These are phyloP conservation scores for Cryoendolithus antarcticus DNA, from an alignment of 2,329 filamentous ascomycete species.

Conservation along the genomic window DNA sequence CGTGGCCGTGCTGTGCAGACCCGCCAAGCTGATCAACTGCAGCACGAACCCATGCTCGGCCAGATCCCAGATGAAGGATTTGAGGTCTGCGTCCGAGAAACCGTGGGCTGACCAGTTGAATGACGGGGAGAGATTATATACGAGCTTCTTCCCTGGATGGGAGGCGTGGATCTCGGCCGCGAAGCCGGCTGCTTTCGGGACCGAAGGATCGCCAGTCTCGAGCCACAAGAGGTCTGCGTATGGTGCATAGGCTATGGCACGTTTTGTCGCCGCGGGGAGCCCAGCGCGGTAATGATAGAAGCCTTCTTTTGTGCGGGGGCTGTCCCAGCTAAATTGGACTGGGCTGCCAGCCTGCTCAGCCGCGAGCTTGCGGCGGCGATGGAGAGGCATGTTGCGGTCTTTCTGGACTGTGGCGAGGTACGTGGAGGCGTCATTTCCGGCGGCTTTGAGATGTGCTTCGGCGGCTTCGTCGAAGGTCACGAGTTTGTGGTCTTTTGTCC, in stretches of 20 bases:
- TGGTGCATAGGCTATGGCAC: constrained; percentile 79
- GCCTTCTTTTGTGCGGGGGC: constrained; percentile 84
- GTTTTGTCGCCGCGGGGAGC: constrained; percentile 78
- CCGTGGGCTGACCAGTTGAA: constrained; percentile 99
- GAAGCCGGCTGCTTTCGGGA: constrained; percentile 63
- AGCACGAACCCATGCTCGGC: constrained; percentile 68
- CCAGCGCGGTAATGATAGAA: constrained; percentile 84
- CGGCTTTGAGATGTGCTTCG: constrained; percentile 23
- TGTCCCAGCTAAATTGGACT: constrained; percentile 79
- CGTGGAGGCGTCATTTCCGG: constrained; percentile 15
- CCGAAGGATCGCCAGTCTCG: constrained; percentile 81
- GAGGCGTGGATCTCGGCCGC: constrained; percentile 59
- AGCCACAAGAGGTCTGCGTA: constrained; percentile 96
- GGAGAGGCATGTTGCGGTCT: constrained; percentile 65
- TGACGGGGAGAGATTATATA: constrained; percentile 91
- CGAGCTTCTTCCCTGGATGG: constrained; percentile 71
- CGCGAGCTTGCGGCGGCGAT: constrained; percentile 62
- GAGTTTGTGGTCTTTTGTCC: constrained; percentile 76
- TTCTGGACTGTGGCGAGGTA: constrained; percentile 26
- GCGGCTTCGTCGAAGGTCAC: constrained; percentile 79
- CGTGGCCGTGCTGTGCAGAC: constrained; percentile 51
- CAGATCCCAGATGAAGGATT: constrained; percentile 93
- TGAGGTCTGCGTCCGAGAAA: constrained; percentile 69
- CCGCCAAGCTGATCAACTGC: constrained; percentile 52
- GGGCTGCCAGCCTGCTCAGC: constrained; percentile 52